Evolutionary conservation across 2,329 filamentous ascomycete genomes (phyloP).

Genomic region (Aspergillus texensis): DNA sequence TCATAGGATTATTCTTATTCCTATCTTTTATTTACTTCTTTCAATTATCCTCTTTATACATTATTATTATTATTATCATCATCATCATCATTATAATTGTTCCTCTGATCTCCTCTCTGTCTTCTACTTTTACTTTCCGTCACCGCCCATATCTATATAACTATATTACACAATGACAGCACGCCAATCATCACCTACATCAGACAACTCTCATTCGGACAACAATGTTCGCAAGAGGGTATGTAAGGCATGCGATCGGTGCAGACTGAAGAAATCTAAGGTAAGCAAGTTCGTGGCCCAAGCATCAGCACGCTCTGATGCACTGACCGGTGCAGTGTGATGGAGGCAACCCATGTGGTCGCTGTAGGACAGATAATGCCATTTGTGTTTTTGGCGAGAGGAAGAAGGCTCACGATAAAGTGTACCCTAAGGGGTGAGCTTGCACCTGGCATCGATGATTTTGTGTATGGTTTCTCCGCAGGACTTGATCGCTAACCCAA

Average conservation of each 20-base stretch:
- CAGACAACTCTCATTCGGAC: slow-evolving; percentile 46
- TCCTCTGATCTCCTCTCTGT: neutral
- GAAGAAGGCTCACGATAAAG: slow-evolving; percentile 68
- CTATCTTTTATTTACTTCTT: too few relatives aligned
- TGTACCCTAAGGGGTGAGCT: slow-evolving; percentile 67
- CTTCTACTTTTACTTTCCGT: neutral
- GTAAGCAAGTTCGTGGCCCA: slow-evolving; percentile 48
- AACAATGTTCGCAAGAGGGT: slow-evolving; percentile 57
- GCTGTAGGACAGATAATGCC: slow-evolving; percentile 66
- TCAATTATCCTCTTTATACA: neutral
- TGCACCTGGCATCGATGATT: slow-evolving; percentile 14
- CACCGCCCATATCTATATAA: slow-evolving; percentile 7
- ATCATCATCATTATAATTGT: neutral
- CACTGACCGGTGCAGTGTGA: slow-evolving; percentile 56
- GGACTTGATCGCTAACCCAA: slow-evolving; percentile 4
- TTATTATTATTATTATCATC: neutral
- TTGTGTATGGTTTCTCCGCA: neutral
- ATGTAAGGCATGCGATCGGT: slow-evolving; percentile 65
- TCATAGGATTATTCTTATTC: neutral
- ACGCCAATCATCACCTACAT: slow-evolving; percentile 43
- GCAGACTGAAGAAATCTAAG: slow-evolving; percentile 68
- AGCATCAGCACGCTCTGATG: slow-evolving; percentile 31
- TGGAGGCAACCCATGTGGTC: slow-evolving; percentile 62
- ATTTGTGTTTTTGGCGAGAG: slow-evolving; percentile 68
- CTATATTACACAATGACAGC: slow-evolving; percentile 38